A percentile compares a stretch with the other conserved stretches of the same genome.
These are phyloP conservation scores for Euphrasia arctica DNA, from an alignment of 305 asterid species.

Conservation along the genomic window DNA sequence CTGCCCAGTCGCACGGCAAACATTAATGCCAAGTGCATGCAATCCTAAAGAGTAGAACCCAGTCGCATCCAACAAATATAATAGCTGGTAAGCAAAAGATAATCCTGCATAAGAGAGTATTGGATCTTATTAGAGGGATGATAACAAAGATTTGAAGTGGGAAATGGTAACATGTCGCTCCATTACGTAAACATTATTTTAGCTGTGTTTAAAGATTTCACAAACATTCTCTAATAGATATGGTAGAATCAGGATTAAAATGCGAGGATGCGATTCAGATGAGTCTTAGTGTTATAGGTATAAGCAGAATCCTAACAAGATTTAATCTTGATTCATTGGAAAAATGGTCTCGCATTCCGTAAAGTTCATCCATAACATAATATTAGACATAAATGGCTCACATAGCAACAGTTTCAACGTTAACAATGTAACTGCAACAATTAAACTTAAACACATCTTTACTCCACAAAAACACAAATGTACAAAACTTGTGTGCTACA, in stretches of 20 bases:
- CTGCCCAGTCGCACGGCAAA: conserved; percentile 98
- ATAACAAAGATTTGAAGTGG: conserved; percentile 15
- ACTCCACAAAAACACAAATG: neutral
- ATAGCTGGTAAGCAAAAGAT: conserved; percentile 89
- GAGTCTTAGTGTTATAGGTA: neutral
- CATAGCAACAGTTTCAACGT: conserved; percentile 6
- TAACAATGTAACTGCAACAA: conserved; percentile 7
- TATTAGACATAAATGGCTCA: neutral
- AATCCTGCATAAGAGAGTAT: conserved; percentile 55
- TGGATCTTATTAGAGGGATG: conserved; percentile 28
- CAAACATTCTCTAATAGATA: neutral
- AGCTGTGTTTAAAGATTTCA: conserved; percentile 8
- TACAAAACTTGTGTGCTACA: conserved; percentile 16
- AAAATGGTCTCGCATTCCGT: conserved; percentile 9
- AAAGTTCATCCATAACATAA: conserved; percentile 11
- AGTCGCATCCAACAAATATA: conserved; percentile 80
- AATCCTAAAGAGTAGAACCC: conserved; percentile 75
- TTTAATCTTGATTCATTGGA: neutral
- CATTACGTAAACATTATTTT: conserved; percentile 16
- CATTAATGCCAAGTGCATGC: conserved; percentile 90
- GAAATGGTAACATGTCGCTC: conserved; percentile 16
- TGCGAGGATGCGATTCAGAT: neutral
- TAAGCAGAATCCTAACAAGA: neutral
- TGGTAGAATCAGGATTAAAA: neutral
- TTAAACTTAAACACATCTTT: conserved; percentile 10